Percentiles rank a stretch among this genome's conserved stretches.
Evolutionary conservation across 768 basidiomycete species (phyloP).

Genomic region (Chalciporus sphaerocephalus): DNA sequence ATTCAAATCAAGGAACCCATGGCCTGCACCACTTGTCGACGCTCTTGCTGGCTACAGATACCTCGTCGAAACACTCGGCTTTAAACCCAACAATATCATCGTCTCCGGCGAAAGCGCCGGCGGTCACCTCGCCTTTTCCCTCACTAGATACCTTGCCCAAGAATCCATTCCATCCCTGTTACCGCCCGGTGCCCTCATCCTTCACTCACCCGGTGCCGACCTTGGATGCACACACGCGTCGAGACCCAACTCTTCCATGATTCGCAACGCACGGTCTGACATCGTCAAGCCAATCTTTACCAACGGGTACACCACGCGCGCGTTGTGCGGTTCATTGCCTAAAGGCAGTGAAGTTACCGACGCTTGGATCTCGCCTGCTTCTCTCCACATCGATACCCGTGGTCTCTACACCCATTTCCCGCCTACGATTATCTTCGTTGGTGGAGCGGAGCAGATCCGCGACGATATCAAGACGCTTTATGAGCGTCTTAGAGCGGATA

Average conservation of each 20-base stretch:
- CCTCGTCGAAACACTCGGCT: constrained; percentile 28
- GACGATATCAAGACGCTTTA: constrained; percentile 26
- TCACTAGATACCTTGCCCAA: too few relatives aligned
- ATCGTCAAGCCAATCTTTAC: too few relatives aligned
- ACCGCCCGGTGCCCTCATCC: too few relatives aligned
- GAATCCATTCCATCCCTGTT: too few relatives aligned
- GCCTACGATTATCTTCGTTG: constrained; percentile 24
- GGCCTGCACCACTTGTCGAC: constrained; percentile 22
- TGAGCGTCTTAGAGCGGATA: constrained; percentile 24
- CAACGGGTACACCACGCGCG: neutral
- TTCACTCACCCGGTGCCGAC: too few relatives aligned
- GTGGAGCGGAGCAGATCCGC: constrained; percentile 26
- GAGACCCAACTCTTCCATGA: too few relatives aligned
- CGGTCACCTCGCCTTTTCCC: too few relatives aligned
- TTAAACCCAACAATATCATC: constrained; percentile 31
- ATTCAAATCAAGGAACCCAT: too few relatives aligned
- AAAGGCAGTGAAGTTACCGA: constrained; percentile 3
- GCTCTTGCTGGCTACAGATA: constrained; percentile 35
- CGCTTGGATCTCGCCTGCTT: constrained; percentile 12
- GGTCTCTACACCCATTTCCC: constrained; percentile 26
- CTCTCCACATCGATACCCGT: constrained; percentile 3
- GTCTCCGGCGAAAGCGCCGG: constrained; percentile 30
- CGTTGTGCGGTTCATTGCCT: constrained; percentile 10
- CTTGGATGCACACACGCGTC: too few relatives aligned
- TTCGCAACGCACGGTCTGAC: too few relatives aligned